Evolutionary conservation across 2,329 filamentous ascomycete species (phyloP), one percentile per base, ranked within the genome.

Genomic region (Colletotrichum tabaci): DNA sequence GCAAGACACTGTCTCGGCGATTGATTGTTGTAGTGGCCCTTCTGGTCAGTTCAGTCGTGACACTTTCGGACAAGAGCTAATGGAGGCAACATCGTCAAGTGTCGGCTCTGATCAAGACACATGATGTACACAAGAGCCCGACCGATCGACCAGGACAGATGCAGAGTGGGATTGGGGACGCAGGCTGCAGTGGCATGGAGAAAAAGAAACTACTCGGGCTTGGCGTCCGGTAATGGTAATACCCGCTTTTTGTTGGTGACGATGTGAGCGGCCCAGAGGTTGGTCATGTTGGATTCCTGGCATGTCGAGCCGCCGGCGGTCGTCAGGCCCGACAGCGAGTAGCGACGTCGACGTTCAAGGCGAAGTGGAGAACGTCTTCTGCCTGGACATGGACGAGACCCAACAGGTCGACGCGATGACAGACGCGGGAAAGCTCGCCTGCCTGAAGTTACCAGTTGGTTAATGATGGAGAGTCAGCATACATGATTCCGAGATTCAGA

Each of bases 1-100:
- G 21, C 50, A 50, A 57, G 40, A 67, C 66, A 57, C 18, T 61
- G 65, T 62, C 65, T 67, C 35, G 44, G 30, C 47, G 40, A 49
- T 8, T 6, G 30, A 9, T 50, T 42, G 35, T 18, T 38, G 10
- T 26, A 35, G 49, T 42, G 52, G 35, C 13, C 9, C 52, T 30
- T 30, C 5, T 6, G 26, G 38, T 57, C 52, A 23, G 44, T 64
- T 53, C 52, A 35, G 12, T 30, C 44, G 46, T 44, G 38, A 35
- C 52, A 23, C 6, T n/a, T 23, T 5, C 5, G 44, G 52, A n/a
- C 44, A 50, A 68, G 52, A 18, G 38, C 23, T 10, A 18, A n/a
- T 35, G 52, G 12, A 23, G 47, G 42, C 21, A 21, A 16, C 23
- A n/a, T 13, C 18, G 38, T n/a, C 26, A 42, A 16, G 3, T 16